A percentile compares a stretch with the other conserved stretches of the same genome.
phyloP scores from a whole-genome alignment of 2,329 filamentous ascomycete genomes.

The Penicillium italicum region DNA sequence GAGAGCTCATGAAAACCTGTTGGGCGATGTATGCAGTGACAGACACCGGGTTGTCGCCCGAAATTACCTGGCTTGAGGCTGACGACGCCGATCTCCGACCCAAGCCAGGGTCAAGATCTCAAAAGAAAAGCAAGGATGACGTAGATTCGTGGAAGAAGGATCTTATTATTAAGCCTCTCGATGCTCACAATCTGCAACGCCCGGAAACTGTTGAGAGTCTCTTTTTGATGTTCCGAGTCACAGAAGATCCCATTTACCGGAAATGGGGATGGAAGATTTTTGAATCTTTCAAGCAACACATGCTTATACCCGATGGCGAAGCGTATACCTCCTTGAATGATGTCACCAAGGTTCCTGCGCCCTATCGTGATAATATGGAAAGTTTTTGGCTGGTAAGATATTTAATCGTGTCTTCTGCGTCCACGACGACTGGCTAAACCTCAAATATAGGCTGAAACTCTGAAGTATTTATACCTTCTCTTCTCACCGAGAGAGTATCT shows the following conservation, averaged over 20 bases:
- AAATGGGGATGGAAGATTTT: conserved; percentile 74
- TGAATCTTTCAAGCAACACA: background rate
- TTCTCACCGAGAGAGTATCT: conserved; percentile 77
- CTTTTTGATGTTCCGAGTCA: conserved; percentile 97
- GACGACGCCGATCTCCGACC: too few relatives aligned
- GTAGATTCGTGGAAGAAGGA: background rate
- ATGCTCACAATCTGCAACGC: conserved; percentile 84
- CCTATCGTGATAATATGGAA: background rate
- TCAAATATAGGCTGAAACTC: conserved; percentile 63
- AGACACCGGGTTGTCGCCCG: conserved; percentile 77
- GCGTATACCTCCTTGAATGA: background rate
- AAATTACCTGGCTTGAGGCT: conserved; percentile 53
- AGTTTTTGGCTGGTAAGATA: background rate
- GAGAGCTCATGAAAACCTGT: conserved; percentile 88
- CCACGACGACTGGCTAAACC: background rate
- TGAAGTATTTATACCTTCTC: conserved; percentile 92
- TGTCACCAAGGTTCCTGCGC: background rate
- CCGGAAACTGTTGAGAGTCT: conserved; percentile 89
- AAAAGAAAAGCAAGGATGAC: background rate
- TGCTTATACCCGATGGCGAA: background rate
- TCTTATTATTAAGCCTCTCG: conserved; percentile 69
- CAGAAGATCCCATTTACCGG: conserved; percentile 76
- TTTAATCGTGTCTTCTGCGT: background rate
- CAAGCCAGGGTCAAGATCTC: too few relatives aligned
- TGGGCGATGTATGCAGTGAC: conserved; percentile 94